These are phyloP conservation scores for Cunninghamia lanceolata DNA, from an alignment of 75 land plant genomes.

Conservation along the genomic window DNA sequence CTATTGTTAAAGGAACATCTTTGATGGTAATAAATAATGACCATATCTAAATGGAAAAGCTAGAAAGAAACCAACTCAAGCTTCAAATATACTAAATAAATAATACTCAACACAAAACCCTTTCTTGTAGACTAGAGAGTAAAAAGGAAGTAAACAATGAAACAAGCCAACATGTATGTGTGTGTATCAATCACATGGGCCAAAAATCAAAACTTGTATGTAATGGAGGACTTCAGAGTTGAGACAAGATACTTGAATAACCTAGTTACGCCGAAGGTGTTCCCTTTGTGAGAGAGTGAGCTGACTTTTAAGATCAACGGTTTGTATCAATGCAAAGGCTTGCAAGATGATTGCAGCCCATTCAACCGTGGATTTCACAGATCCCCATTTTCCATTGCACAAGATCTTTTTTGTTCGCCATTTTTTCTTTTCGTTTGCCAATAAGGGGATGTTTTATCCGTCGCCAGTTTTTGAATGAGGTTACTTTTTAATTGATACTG, in stretches of 20 bases:
- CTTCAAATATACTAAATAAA: background rate
- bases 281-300: too few species aligned
- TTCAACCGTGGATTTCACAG: too few species aligned
- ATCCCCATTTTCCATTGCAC: too few species aligned
- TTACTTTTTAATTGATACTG: too few species aligned
- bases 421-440: too few species aligned
- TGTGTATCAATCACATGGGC: background rate
- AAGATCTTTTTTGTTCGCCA: too few species aligned
- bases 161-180: background rate
- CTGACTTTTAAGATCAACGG: too few species aligned
- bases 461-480: too few species aligned
- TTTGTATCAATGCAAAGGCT: too few species aligned
- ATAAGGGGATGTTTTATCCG: too few species aligned
- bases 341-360: too few species aligned
- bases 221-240: background rate
- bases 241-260: background rate
- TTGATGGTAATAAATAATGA: background rate
- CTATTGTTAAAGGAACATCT: background rate
- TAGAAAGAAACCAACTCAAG: background rate
- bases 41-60: background rate
- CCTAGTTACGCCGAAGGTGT: too few species aligned
- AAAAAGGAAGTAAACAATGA: background rate
- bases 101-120: background rate
- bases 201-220: background rate
- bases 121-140: background rate